Evolutionary conservation across 2,329 filamentous ascomycete genomes (phyloP), one percentile per base, ranked within the genome.

Genomic region (Penicillium sp.): DNA sequence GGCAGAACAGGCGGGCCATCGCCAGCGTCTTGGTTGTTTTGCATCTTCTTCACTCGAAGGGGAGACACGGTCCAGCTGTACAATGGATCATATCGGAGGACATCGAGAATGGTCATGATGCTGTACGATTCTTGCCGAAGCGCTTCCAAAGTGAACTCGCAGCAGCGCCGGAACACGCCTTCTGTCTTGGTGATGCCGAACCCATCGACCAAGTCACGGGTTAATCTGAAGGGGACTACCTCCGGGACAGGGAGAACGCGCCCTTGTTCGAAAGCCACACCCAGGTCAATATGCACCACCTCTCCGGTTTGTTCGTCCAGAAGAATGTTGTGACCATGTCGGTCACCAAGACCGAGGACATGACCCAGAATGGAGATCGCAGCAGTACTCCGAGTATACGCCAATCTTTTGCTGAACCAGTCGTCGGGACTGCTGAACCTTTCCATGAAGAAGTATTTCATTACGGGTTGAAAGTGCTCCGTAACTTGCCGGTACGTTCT

Each of bases 51-150:
- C 57, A 87, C 83, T 51, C 87, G 83, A 15, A 88, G 75, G 0
- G 87, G 86, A 11, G 91, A 95, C 57, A 97, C 88, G 38, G 91
- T 94, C 95, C 95, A 99, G 61, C 88, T 95, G 75, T 98, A 96
- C 62, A 99, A 80, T 1, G 95, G 96, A 81, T 99, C 95, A 76
- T 97, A 98, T n/a, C 96, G 90, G 60, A 99, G 81, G 22, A 99
- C 96, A 72, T 99, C 96, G 20, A 99, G 86, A 55, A 99, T 92
- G 0, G 95, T 98, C 93, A 97, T 98, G 79, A 99, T 99, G 47
- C 90, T 93, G 73, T 96, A 96, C 12, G 91, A 91, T 74, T 99
- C 95, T 69, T 96, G 90, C n/a, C 95, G 88, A 38, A 99, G 81
- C 1, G 96, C 93, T 63, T 97, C 92, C 35, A 99, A 86, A 0